Base-by-base conservation (phyloP, 1,284 basidiomycete genomes). In the Kalmanozyma brasiliensis region DNA sequence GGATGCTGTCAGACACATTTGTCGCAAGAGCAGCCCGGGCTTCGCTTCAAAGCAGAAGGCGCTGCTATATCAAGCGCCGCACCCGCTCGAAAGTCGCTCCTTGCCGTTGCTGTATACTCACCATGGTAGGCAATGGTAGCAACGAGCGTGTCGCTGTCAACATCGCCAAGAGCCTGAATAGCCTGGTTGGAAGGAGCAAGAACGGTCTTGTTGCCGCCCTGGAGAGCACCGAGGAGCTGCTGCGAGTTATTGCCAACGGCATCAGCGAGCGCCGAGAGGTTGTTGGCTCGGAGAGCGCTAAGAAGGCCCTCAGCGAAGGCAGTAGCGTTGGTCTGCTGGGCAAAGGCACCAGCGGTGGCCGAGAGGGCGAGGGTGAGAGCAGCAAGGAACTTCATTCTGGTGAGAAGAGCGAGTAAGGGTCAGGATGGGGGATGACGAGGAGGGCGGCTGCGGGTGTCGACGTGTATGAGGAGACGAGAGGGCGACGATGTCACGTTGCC, bases 51-150 rank as follows among this genome's bases (percentile, higher is more conserved):
- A n/a, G n/a, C n/a, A n/a, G n/a, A n/a, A n/a, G n/a, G n/a, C n/a
- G n/a, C n/a, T n/a, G n/a, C n/a, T n/a, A n/a, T n/a, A n/a, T n/a
- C n/a, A n/a, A n/a, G n/a, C n/a, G n/a, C n/a, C n/a, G n/a, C n/a
- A n/a, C n/a, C n/a, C n/a, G n/a, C n/a, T n/a, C n/a, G n/a, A n/a
- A n/a, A n/a, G n/a, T n/a, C n/a, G n/a, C n/a, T n/a, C n/a, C n/a
- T n/a, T n/a, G n/a, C n/a, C n/a, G n/a, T n/a, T n/a, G n/a, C 36
- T 7, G 10, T 24, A 33, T 20, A 64, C 61, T 52, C 49, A 69
- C 61, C 66, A 78, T 90, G 89, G 83, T 90, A 90, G 6, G 87
- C 83, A 47, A 90, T 76, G 43, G 87, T 82, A 52, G 86, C 80
- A 32, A 85, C 81, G 14, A 88, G 71, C 14, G 77, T 52, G 63